Evolutionary conservation across 1,284 basidiomycete genomes (phyloP).

Genomic region (Malassezia nana): DNA sequence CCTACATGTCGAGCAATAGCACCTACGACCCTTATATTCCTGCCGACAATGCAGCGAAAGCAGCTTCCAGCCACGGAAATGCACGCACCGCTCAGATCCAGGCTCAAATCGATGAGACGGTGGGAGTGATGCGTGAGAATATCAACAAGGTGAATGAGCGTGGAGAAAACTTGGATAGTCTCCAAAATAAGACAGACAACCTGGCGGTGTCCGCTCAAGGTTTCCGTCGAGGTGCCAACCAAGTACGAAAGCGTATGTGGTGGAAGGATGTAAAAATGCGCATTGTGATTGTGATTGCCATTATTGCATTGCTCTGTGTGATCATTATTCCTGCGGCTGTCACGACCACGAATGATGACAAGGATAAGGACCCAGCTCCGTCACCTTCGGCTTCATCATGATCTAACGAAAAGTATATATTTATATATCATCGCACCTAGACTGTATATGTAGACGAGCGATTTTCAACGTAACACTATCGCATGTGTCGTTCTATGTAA

Average conservation of each 20-base stretch:
- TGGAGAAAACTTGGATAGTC: constrained; percentile 80
- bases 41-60: constrained; percentile 28
- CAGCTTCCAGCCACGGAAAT: constrained; percentile 32
- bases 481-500: too few relatives aligned
- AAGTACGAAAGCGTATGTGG: constrained; percentile 85
- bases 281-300: constrained; percentile 34
- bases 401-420: neutral
- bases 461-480: too few relatives aligned
- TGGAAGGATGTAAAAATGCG: constrained; percentile 43
- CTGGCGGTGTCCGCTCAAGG: constrained; percentile 97
- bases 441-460: neutral
- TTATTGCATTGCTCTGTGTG: constrained; percentile 43
- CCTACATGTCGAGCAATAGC: constrained; percentile 28
- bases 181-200: constrained; percentile 98
- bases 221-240: constrained; percentile 90
- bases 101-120: constrained; percentile 45
- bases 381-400: neutral
- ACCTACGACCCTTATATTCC: constrained; percentile 46
- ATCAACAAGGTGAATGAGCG: constrained; percentile 75
- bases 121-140: constrained; percentile 91
- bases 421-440: neutral
- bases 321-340: constrained; percentile 33
- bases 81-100: constrained; percentile 44
- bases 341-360: neutral
- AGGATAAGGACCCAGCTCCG: neutral